These are phyloP conservation scores for Eucalyptus marginata DNA, from an alignment of 345 rosid genomes.

Conservation along the genomic window DNA sequence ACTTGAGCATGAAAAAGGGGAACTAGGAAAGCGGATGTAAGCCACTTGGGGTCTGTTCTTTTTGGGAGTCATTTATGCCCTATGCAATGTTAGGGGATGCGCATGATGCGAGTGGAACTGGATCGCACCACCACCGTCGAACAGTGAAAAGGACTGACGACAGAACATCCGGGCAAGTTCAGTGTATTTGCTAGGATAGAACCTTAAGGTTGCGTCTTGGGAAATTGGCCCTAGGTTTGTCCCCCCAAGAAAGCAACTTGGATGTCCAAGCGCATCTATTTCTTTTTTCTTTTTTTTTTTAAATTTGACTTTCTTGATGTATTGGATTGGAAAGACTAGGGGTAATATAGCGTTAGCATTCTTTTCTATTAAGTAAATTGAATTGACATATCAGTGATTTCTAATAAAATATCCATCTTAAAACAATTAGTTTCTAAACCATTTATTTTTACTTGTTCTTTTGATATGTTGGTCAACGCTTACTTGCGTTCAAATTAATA, in stretches of 20 bases:
- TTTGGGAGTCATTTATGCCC: background rate
- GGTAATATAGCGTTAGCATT: accelerated
- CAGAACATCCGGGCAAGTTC: background rate
- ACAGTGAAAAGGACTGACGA: background rate
- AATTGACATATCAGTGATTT: background rate
- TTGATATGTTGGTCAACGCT: accelerated
- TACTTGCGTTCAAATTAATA: background rate
- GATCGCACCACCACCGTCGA: background rate
- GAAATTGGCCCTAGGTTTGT: background rate
- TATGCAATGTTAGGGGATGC: background rate
- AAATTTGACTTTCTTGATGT: background rate
- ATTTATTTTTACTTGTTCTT: background rate
- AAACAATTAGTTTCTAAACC: background rate
- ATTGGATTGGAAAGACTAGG: accelerated
- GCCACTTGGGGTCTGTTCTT: background rate
- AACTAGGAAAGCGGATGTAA: background rate
- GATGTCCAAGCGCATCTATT: background rate
- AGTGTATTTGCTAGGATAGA: background rate
- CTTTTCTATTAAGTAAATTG: background rate
- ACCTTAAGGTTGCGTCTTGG: background rate
- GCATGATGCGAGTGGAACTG: background rate
- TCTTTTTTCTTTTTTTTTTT: accelerated
- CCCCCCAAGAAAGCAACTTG: background rate
- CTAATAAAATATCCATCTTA: background rate
- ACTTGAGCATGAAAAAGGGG: background rate